Conservation (phyloP, 441 rosid genomes). For the Macaranga tanarius region DNA sequence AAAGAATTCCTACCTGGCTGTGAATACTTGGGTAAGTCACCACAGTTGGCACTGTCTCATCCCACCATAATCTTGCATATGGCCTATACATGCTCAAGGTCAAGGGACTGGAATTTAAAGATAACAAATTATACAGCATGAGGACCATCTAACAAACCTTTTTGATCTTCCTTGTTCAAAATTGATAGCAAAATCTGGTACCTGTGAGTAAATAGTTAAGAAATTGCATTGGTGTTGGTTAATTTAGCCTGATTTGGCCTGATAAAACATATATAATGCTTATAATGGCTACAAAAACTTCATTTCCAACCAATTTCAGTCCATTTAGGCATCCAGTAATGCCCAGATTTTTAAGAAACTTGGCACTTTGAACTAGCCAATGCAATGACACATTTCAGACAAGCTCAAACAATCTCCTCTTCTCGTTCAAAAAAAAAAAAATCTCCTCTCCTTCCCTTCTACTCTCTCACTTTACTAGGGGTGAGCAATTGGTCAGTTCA, state of each 20-base stretch:
- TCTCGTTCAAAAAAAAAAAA: too few species aligned
- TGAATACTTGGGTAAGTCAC: slow-evolving; percentile 63
- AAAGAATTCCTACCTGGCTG: slow-evolving; percentile 47
- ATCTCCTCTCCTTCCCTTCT: too few species aligned
- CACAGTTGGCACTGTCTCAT: slow-evolving; percentile 84
- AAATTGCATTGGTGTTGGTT: background rate
- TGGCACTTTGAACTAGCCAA: slow-evolving; percentile 8
- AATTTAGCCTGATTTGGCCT: background rate
- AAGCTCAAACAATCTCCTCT: too few species aligned
- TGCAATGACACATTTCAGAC: background rate
- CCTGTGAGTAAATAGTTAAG: slow-evolving; percentile 35
- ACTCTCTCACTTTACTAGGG: too few species aligned
- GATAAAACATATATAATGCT: background rate
- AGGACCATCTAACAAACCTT: slow-evolving; percentile 46
- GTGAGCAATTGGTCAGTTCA: too few species aligned
- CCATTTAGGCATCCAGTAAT: too few species aligned
- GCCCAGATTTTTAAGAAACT: background rate
- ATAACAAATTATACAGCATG: slow-evolving; percentile 13
- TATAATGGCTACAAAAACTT: background rate
- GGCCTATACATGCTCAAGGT: slow-evolving; percentile 46
- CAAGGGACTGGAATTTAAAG: background rate
- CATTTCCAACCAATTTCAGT: background rate
- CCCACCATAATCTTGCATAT: slow-evolving; percentile 96
- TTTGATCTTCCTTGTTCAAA: slow-evolving; percentile 76
- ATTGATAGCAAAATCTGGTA: slow-evolving; percentile 64